Percentiles rank a stretch among this genome's conserved stretches.
phyloP scores from a whole-genome alignment of 208 protist species.

The Borovskyia barvae region DNA sequence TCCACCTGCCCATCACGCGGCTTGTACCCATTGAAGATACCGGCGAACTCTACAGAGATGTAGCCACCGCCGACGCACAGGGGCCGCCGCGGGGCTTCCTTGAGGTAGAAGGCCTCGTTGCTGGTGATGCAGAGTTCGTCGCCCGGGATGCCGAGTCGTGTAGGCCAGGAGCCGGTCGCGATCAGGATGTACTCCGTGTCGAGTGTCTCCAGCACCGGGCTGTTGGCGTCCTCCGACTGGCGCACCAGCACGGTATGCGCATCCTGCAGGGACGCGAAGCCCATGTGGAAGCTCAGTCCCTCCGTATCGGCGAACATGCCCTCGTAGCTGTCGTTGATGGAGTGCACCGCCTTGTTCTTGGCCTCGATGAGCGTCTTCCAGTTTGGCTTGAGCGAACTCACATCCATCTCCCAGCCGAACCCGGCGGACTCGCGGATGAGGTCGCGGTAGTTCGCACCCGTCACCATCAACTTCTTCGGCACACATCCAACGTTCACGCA shows the following conservation, averaged over 20 bases:
- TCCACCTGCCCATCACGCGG: slow-evolving; percentile 60
- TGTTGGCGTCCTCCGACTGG: slow-evolving; percentile 39
- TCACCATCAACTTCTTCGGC: slow-evolving; percentile 90
- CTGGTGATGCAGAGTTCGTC: slow-evolving; percentile 89
- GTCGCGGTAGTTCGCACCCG: slow-evolving; percentile 82
- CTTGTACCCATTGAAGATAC: slow-evolving; percentile 92
- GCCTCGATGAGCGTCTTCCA: slow-evolving; percentile 87
- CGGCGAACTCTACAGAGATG: slow-evolving; percentile 90
- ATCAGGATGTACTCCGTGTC: slow-evolving; percentile 81
- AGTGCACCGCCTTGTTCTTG: slow-evolving; percentile 80
- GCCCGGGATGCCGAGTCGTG: slow-evolving; percentile 72
- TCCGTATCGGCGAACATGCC: slow-evolving; percentile 87
- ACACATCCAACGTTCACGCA: slow-evolving; percentile 90
- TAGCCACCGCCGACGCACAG: slow-evolving; percentile 90
- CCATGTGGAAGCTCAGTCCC: slow-evolving; percentile 81
- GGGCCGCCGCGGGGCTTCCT: slow-evolving; percentile 64
- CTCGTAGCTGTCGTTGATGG: slow-evolving; percentile 92
- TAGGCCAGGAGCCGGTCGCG: slow-evolving; percentile 85
- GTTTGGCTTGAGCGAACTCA: slow-evolving; percentile 44
- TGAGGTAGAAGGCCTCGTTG: slow-evolving; percentile 91
- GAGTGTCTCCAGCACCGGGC: slow-evolving; percentile 56
- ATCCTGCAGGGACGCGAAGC: slow-evolving; percentile 75
- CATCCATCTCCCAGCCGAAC: slow-evolving; percentile 82
- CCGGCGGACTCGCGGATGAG: slow-evolving; percentile 69
- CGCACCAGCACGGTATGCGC: slow-evolving; percentile 76